Evolutionary conservation across 1,139 yeast species (phyloP).

Genomic region (Kodamaea arcana): DNA sequence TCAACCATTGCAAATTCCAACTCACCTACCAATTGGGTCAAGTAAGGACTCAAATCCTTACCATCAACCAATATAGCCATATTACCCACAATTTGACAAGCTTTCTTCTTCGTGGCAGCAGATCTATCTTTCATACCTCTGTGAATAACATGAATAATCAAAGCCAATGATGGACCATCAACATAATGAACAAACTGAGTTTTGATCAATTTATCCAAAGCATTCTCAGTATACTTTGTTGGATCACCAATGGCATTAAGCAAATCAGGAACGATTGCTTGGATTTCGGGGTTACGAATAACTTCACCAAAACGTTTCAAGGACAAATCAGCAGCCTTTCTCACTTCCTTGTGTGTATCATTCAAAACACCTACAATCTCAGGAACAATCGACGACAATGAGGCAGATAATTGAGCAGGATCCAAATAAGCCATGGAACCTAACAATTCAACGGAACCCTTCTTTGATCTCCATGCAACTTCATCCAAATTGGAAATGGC

Average conservation of each 20-base stretch:
- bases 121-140: slow-evolving; percentile 95
- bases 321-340: slow-evolving; percentile 90
- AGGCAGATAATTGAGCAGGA: slow-evolving; percentile 87
- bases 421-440: slow-evolving; percentile 98
- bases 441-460: slow-evolving; percentile 91
- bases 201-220: slow-evolving; percentile 77
- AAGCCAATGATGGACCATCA: slow-evolving; percentile 95
- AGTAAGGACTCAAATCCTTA: slow-evolving; percentile 79
- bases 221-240: slow-evolving; percentile 80
- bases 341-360: slow-evolving; percentile 93
- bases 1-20: slow-evolving; percentile 95
- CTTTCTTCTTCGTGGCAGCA: slow-evolving; percentile 86
- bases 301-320: slow-evolving; percentile 93
- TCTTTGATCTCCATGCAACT: slow-evolving; percentile 93
- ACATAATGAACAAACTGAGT: slow-evolving; percentile 96
- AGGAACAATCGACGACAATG: slow-evolving; percentile 86
- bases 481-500: slow-evolving; percentile 85
- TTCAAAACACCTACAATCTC: slow-evolving; percentile 93
- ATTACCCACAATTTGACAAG: slow-evolving; percentile 97
- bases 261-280: slow-evolving; percentile 79
- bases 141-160: slow-evolving; percentile 89
- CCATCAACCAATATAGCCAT: slow-evolving; percentile 95
- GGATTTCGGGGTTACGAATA: slow-evolving; percentile 95
- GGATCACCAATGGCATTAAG: slow-evolving; percentile 96
- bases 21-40: slow-evolving; percentile 71